Evolutionary conservation across 2,329 filamentous ascomycete species (phyloP), one percentile per base, ranked within the genome.

Genomic region (Xylariaceae sp.): DNA sequence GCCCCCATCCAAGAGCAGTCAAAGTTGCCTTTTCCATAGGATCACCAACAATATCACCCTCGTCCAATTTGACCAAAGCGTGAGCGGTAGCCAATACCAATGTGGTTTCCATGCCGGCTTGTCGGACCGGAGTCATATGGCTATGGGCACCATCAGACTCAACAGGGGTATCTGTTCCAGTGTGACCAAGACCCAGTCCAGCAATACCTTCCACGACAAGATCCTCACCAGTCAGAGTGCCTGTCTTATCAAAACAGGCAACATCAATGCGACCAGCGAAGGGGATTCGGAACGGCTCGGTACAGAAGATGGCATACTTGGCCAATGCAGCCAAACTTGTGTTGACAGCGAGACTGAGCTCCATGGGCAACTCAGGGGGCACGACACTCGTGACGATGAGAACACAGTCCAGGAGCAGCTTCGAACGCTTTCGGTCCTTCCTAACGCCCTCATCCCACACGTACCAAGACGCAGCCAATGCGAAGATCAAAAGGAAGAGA

Each of bases 21-120:
- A 99, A 75, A 1, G 94, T 97, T 40, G 94, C 94, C 72, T 97
- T 97, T 67, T 99, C 94, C 94, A 99, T 99, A 2, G 94, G 94
- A 65, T 99, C 94, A 62, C 94, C 94, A 40, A 99, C 94, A 59
- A 97, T 87, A 11, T 99, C 94, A 17, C 94, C 94, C 67, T 99
- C 94, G 58, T 99, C 94, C 14, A 99, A 80, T 67, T 92, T 96
- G 44, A 99, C 95, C 27, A 99, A 77, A 39, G 94, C 94, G 66
- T 99, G 94, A 2, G 94, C 94, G 11, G 91, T 95, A 39, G 94
- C 92, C 47, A 99, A 82, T 46, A 97, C 94, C 49, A 99, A 77
- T 9, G 91, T 95, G 0, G 94, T 97, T 60, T 95, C 85, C 40
- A 91, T 76, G 35, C 82, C 83, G 57, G 86, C 82, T 19, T 87